Conservation (phyloP, 2,329 filamentous ascomycete genomes). For the Rutstroemia sp. region DNA sequence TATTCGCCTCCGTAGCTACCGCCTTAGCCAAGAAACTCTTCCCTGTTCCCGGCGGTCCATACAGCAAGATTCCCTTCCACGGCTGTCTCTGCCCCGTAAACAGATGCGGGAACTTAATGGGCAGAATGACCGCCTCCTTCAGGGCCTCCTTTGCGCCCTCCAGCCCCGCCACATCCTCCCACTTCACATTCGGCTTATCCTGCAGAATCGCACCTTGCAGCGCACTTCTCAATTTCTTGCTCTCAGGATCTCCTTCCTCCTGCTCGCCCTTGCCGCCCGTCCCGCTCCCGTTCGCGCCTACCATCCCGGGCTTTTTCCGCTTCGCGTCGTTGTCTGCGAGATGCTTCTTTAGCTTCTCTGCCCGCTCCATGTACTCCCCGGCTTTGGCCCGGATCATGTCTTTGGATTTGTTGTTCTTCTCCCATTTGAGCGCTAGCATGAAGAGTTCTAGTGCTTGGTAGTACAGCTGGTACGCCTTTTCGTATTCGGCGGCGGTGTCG, state of each 20-base stretch:
- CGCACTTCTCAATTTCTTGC: constrained; percentile 89
- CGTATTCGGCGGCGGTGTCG: constrained; percentile 92
- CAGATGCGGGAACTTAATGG: constrained; percentile 95
- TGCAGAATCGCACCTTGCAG: constrained; percentile 86
- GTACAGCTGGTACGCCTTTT: constrained; percentile 94
- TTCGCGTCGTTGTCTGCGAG: constrained; percentile 67
- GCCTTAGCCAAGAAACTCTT: constrained; percentile 98
- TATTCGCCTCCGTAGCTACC: constrained; percentile 96
- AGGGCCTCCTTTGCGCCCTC: constrained; percentile 93
- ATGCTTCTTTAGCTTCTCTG: constrained; percentile 94
- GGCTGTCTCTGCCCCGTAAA: constrained; percentile 95
- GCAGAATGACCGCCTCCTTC: constrained; percentile 94
- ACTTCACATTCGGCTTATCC: constrained; percentile 92
- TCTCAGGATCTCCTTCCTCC: constrained; percentile 75
- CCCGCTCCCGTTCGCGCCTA: constrained; percentile 64
- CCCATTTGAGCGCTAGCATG: constrained; percentile 98
- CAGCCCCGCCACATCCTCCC: constrained; percentile 95
- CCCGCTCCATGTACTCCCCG: constrained; percentile 95
- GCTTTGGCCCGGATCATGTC: constrained; percentile 96
- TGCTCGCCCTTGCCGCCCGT: constrained; percentile 53
- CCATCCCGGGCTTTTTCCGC: constrained; percentile 61
- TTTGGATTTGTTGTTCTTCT: constrained; percentile 96
- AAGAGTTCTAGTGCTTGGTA: constrained; percentile 95
- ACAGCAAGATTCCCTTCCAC: constrained; percentile 96
- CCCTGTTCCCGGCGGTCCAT: constrained; percentile 92